phyloP scores from a whole-genome alignment of 495 filamentous ascomycete species.

The Hypoxylon lienhwacheense region DNA sequence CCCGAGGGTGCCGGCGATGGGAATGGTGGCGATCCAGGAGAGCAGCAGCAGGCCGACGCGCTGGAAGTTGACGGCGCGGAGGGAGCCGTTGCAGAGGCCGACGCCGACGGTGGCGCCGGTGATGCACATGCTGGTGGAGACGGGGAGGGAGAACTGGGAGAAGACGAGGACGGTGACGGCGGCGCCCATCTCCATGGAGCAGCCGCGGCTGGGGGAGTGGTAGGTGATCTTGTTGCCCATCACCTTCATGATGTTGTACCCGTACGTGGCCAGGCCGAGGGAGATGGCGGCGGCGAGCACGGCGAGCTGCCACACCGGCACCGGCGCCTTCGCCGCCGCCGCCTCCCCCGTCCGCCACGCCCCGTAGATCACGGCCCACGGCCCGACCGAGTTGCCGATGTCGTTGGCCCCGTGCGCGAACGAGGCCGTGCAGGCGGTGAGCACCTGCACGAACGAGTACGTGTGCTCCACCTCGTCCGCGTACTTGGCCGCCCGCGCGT shows the following conservation, averaged over 20 bases:
- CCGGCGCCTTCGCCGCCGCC: constrained; percentile 49
- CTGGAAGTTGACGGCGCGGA: constrained; percentile 66
- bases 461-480: constrained; percentile 67
- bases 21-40: constrained; percentile 66
- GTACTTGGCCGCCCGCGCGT: constrained; percentile 61
- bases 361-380: constrained; percentile 63
- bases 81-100: constrained; percentile 58
- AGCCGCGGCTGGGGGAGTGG: constrained; percentile 63
- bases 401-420: constrained; percentile 72
- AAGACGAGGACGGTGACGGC: constrained; percentile 67
- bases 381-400: constrained; percentile 67
- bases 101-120: constrained; percentile 61
- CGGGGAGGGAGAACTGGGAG: constrained; percentile 62
- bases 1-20: constrained; percentile 61
- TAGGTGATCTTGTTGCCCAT: constrained; percentile 72
- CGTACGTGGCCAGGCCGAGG: constrained; percentile 62
- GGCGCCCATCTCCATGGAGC: constrained; percentile 67
- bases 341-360: constrained; percentile 59
- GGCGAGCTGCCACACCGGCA: constrained; percentile 63
- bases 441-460: constrained; percentile 64
- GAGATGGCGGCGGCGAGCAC: constrained; percentile 57
- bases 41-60: constrained; percentile 52
- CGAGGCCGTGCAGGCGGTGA: constrained; percentile 64
- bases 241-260: constrained; percentile 71
- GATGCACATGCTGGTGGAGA: constrained; percentile 63